Evolutionary conservation across 129 eudicot species (phyloP).

Genomic region (Artemisia annua): DNA sequence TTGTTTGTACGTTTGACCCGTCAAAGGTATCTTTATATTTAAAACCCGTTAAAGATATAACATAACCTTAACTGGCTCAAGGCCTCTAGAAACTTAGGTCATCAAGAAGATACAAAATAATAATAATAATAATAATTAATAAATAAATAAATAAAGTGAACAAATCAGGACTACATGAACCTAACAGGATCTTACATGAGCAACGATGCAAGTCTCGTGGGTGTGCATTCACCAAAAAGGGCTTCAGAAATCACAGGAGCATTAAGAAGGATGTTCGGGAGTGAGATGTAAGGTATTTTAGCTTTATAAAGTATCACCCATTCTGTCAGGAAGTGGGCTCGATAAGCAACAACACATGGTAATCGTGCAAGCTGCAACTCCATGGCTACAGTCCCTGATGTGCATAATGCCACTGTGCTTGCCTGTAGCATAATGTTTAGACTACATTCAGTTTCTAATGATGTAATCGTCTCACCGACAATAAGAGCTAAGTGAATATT

Average conservation of each 20-base stretch:
- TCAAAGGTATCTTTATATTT: too few species aligned
- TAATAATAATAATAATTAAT: too few species aligned
- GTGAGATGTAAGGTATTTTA: constrained; percentile 77
- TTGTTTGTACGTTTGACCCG: too few species aligned
- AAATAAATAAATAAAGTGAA: too few species aligned
- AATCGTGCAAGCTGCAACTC: constrained; percentile 91
- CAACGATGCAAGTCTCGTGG: constrained; percentile 55
- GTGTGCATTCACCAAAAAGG: constrained; percentile 74
- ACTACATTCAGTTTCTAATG: background rate
- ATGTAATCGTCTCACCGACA: background rate
- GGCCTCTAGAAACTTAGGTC: too few species aligned
- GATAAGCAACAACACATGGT: constrained; percentile 94
- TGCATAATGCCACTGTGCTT: constrained; percentile 79
- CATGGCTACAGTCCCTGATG: constrained; percentile 95
- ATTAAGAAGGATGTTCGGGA: constrained; percentile 79
- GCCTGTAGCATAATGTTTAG: constrained; percentile 51
- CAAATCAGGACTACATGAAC: background rate
- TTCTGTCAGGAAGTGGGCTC: constrained; percentile 91
- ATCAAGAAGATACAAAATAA: too few species aligned
- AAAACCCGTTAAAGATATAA: too few species aligned
- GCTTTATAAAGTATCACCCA: constrained; percentile 81
- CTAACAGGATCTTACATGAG: constrained; percentile 50
- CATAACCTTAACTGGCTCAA: too few species aligned
- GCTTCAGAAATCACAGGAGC: constrained; percentile 80
- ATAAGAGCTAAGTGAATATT: background rate